Base-by-base conservation (phyloP, 306 rosid species). In the Datisca glomerata region DNA sequence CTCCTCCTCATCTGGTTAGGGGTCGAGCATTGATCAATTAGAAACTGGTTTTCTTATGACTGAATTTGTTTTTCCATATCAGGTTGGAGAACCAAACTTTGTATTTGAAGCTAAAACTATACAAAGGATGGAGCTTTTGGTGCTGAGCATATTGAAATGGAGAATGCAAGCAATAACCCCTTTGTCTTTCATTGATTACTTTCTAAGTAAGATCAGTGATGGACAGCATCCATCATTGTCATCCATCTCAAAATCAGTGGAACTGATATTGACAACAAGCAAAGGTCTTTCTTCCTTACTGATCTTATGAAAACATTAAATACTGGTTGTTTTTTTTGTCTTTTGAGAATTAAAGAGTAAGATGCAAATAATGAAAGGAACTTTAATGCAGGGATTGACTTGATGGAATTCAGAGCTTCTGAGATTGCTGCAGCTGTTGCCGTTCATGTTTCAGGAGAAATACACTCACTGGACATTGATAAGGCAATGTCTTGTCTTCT, bases 371-470 rank as follows among this genome's bases (percentile, higher is more conserved):
- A n/a, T n/a, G n/a, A n/a, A n/a, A n/a, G n/a, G n/a, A n/a, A n/a
- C n/a, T n/a, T 79, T 66, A 31, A 31, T 31, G 9, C 78, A 86
- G 96, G 67, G 51, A 52, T 75, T 58, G 78, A 86, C 59, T 81
- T 81, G 67, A 78, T 86, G 83, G 91, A 86, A 47, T 81, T 75
- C 68, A 66, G 37, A 51, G 79, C 96, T 43, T 86, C 94, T 49
- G 96, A 86, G 62, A 75, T 86, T 15, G 96, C 91, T 20, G 78
- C 85, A 22, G 82, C 91, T 5, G 85, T 68, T 45, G 92, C 94
- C 49, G 65, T 81, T 53, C 73, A 53, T 41, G 56, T 69, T 53
- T 61, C 72, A 39, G 56, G 67, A 37, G 77, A 67, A 42, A 29
- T 50, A 16, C 69, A 68, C 65, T 50, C 47, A 50, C 56, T 22